These are phyloP conservation scores for Platanthera guangdongensis DNA, from an alignment of 106 monocot species.

Conservation along the genomic window DNA sequence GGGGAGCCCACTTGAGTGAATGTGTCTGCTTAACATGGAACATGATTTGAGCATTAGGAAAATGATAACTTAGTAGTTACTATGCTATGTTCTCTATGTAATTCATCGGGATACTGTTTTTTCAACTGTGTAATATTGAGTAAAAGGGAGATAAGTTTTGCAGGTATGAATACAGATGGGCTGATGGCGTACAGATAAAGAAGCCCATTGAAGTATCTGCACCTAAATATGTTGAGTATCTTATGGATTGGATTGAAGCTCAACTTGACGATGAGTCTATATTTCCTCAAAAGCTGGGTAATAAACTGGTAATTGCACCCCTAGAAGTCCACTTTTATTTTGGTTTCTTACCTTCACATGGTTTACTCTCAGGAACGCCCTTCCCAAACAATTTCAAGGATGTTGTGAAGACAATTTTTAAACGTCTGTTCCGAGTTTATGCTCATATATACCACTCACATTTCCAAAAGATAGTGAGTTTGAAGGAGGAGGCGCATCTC, in stretches of 20 bases:
- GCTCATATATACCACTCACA: conserved; percentile 97
- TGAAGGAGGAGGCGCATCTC: conserved; percentile 98
- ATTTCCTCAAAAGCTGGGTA: conserved; percentile 95
- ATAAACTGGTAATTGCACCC: not conserved
- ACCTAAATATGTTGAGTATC: conserved; percentile 96
- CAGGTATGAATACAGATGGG: conserved; percentile 99
- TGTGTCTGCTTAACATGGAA: too few species aligned
- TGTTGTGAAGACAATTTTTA: conserved; percentile 97
- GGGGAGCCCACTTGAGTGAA: too few species aligned
- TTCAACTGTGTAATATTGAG: not conserved
- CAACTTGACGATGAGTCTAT: conserved; percentile 96
- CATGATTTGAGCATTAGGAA: not conserved
- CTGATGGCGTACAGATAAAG: conserved; percentile 99
- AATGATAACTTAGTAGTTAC: not conserved
- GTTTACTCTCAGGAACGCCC: conserved; percentile 51
- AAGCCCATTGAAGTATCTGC: conserved; percentile 99
- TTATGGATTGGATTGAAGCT: conserved; percentile 99
- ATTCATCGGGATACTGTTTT: not conserved
- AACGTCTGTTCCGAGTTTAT: conserved; percentile 93
- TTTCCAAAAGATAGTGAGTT: conserved; percentile 98
- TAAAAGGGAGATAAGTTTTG: conserved; percentile 9
- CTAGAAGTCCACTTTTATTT: not conserved
- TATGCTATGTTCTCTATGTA: not conserved
- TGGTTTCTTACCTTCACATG: not conserved
- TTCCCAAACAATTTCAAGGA: conserved; percentile 93